phyloP scores from a whole-genome alignment of 352 stramenopile species.

The Phytophthora sojae region DNA sequence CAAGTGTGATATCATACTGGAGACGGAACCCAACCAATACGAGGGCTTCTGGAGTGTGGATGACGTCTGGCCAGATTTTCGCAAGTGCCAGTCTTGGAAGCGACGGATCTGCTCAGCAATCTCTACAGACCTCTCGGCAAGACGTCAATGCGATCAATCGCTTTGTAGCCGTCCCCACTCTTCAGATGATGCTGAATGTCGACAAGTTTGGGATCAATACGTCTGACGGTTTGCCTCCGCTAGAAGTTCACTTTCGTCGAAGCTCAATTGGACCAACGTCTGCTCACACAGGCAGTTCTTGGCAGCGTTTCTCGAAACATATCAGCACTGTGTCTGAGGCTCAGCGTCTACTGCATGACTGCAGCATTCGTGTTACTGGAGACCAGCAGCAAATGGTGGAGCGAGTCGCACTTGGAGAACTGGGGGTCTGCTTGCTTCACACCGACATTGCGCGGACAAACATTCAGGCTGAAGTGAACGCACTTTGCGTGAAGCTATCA shows the following conservation, averaged over 20 bases:
- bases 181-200: conserved; percentile 67
- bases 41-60: conserved; percentile 48
- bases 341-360: conserved; percentile 64
- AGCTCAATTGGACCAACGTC: conserved; percentile 42
- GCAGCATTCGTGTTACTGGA: conserved; percentile 59
- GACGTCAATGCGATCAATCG: conserved; percentile 54
- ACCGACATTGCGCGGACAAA: conserved; percentile 44
- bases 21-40: conserved; percentile 26
- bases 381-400: conserved; percentile 55
- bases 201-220: conserved; percentile 68
- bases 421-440: conserved; percentile 26
- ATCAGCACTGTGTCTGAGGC: conserved; percentile 50
- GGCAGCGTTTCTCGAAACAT: conserved; percentile 53
- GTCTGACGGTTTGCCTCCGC: conserved; percentile 43
- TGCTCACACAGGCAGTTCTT: conserved; percentile 58
- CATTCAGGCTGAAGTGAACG: conserved; percentile 53
- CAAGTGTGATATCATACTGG: conserved; percentile 74
- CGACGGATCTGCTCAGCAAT: conserved; percentile 33
- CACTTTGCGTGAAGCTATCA: conserved; percentile 57
- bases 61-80: conserved; percentile 70
- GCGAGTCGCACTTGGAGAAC: conserved; percentile 4
- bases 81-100: conserved; percentile 53
- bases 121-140: conserved; percentile 19
- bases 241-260: conserved; percentile 54
- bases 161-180: conserved; percentile 44